Percentiles rank a stretch among this genome's conserved stretches.
Conservation (phyloP, 2,329 filamentous ascomycete genomes). For the Tolypocladium tropicale region DNA sequence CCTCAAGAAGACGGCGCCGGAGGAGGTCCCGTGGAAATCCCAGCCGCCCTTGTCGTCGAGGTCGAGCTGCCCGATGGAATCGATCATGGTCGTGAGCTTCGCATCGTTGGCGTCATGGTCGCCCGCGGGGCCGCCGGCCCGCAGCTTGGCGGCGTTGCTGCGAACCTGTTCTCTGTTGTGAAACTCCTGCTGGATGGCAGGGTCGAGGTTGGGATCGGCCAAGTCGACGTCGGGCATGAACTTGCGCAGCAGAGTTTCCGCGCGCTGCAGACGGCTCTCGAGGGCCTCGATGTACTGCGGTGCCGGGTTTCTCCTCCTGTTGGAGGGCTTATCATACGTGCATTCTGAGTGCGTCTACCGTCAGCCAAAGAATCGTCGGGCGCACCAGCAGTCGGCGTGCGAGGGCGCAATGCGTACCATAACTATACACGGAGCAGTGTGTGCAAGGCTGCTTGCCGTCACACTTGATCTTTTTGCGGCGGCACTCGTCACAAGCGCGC, state of each 20-base stretch:
- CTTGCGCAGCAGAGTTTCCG: constrained; percentile 67
- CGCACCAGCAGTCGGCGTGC: background rate
- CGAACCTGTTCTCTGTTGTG: constrained; percentile 44
- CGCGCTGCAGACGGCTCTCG: constrained; percentile 72
- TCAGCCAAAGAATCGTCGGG: background rate
- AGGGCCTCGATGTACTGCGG: constrained; percentile 89
- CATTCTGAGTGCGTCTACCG: constrained; percentile 48
- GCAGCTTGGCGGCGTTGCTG: constrained; percentile 31
- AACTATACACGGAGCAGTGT: constrained; percentile 96
- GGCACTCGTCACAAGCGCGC: constrained; percentile 72
- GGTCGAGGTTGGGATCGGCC: constrained; percentile 74
- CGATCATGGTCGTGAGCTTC: constrained; percentile 87
- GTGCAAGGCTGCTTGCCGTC: constrained; percentile 84
- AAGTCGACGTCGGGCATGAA: constrained; percentile 78
- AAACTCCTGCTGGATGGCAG: constrained; percentile 61
- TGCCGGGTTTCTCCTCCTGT: constrained; percentile 78
- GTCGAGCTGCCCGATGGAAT: constrained; percentile 82
- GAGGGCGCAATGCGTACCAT: constrained; percentile 51
- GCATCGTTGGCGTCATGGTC: constrained; percentile 48
- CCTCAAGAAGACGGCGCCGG: constrained; percentile 78
- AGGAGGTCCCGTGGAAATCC: constrained; percentile 93
- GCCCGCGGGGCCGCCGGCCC: constrained; percentile 19
- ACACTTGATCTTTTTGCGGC: constrained; percentile 80
- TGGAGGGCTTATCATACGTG: constrained; percentile 91
- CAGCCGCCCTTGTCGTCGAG: constrained; percentile 85